phyloP scores from a whole-genome alignment of 208 protist species.

The Leishmania tropica region DNA sequence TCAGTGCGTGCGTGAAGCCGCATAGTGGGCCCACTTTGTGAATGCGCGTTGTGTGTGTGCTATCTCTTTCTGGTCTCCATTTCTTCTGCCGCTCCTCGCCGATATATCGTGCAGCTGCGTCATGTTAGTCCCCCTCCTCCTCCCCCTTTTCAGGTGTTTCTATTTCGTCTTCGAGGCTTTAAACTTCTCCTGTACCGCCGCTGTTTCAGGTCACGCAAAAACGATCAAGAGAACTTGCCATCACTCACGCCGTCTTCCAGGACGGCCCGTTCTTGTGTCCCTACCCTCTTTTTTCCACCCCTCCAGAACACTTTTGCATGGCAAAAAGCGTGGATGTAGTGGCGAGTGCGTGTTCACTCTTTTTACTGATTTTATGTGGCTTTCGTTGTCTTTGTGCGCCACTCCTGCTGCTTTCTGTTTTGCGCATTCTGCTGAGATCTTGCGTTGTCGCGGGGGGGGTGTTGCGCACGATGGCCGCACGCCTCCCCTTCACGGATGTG shows the following conservation, averaged over 20 bases:
- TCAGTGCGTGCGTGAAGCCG: neutral
- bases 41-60: neutral
- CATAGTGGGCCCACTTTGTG: neutral
- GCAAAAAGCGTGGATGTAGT: neutral
- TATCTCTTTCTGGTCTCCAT: conserved; percentile 1
- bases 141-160: conserved; percentile 4
- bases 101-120: neutral
- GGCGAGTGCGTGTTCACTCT: too few relatives aligned
- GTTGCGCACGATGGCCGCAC: neutral
- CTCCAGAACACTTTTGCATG: neutral
- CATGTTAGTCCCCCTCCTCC: neutral
- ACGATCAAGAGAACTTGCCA: neutral
- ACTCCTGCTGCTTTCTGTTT: neutral
- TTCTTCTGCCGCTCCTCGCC: neutral
- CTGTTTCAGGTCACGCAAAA: neutral
- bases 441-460: neutral
- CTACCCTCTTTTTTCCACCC: too few relatives aligned
- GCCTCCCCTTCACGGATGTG: neutral
- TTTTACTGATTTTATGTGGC: too few relatives aligned
- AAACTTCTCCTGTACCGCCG: neutral
- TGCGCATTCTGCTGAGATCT: neutral
- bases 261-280: neutral
- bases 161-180: neutral
- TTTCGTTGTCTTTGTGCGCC: neutral
- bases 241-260: neutral